Conservation (phyloP, 805 yeast species). For the Ogataea parapolymorpha region DNA sequence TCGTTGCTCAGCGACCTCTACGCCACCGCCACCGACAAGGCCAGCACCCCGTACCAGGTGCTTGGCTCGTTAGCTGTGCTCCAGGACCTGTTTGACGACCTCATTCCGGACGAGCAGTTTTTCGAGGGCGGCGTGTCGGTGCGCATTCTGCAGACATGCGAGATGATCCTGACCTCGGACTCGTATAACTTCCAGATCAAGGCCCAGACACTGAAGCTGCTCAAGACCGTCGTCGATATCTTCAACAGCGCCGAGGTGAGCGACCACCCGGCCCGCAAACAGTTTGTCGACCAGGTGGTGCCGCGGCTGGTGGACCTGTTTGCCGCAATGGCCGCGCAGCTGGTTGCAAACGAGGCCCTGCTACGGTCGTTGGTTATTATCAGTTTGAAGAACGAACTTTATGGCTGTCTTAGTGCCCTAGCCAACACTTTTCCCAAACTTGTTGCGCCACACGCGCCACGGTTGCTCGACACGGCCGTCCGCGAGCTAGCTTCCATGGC, state of each 20-base stretch:
- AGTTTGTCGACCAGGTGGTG: conserved; percentile 32
- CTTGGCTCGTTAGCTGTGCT: conserved; percentile 59
- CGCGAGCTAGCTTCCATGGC: conserved; percentile 21
- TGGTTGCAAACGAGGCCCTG: conserved; percentile 2
- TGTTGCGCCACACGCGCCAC: conserved; percentile 10
- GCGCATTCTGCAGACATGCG: conserved; percentile 49
- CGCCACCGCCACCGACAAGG: conserved; percentile 26
- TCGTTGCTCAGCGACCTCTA: conserved; percentile 51
- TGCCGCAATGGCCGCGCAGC: conserved; percentile 9
- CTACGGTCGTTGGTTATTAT: conserved; percentile 18
- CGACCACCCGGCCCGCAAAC: conserved; percentile 35
- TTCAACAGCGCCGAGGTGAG: conserved; percentile 50
- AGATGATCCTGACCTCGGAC: conserved; percentile 35
- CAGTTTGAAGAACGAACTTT: conserved; percentile 29
- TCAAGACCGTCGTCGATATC: conserved; percentile 51
- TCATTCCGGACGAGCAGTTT: conserved; percentile 82
- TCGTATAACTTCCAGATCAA: conserved; percentile 35
- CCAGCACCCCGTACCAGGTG: conserved; percentile 34
- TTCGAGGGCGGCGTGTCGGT: conserved; percentile 70
- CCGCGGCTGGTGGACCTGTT: conserved; percentile 29
- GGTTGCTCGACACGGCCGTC: conserved; percentile 14
- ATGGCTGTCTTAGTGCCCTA: conserved; percentile 26
- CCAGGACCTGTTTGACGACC: conserved; percentile 79
- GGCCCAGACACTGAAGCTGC: conserved; percentile 47
- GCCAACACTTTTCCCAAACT: conserved; percentile 25